A percentile compares a stretch with the other conserved stretches of the same genome.
Conservation (phyloP, 75 land plant genomes). For the Chamaecyparis obtusa region DNA sequence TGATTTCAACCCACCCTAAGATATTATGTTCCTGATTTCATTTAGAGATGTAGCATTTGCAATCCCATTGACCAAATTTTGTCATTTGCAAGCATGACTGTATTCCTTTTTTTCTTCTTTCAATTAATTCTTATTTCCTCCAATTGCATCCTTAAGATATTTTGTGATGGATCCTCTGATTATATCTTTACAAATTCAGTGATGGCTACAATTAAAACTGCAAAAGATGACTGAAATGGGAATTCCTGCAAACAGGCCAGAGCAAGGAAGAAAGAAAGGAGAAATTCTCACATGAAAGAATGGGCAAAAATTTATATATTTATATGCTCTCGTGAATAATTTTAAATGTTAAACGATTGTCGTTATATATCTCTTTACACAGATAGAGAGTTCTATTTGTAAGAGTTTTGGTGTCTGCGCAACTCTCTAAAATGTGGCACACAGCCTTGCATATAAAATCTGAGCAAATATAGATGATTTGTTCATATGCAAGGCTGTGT, state of each 20-base stretch:
- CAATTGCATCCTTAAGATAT: not conserved
- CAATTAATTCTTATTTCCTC: not conserved
- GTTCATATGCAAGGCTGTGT: too few species aligned
- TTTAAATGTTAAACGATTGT: not conserved
- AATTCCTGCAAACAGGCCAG: not conserved
- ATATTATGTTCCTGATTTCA: not conserved
- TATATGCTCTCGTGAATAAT: not conserved
- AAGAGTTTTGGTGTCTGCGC: not conserved
- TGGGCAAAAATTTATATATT: not conserved
- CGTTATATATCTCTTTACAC: not conserved
- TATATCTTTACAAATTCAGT: not conserved
- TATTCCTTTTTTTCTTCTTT: not conserved
- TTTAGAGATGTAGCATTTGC: not conserved
- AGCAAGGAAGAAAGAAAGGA: not conserved
- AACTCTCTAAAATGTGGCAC: not conserved
- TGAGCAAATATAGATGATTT: too few species aligned
- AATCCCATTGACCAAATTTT: not conserved
- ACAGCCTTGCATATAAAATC: not conserved
- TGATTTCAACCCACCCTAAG: not conserved
- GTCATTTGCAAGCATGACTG: not conserved
- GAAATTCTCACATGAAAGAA: not conserved
- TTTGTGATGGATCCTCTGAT: not conserved
- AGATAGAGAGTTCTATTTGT: not conserved
- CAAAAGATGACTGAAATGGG: not conserved
- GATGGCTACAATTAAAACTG: not conserved